Base-by-base conservation (phyloP, 139 green algal species). In the Chlorella sp. region DNA sequence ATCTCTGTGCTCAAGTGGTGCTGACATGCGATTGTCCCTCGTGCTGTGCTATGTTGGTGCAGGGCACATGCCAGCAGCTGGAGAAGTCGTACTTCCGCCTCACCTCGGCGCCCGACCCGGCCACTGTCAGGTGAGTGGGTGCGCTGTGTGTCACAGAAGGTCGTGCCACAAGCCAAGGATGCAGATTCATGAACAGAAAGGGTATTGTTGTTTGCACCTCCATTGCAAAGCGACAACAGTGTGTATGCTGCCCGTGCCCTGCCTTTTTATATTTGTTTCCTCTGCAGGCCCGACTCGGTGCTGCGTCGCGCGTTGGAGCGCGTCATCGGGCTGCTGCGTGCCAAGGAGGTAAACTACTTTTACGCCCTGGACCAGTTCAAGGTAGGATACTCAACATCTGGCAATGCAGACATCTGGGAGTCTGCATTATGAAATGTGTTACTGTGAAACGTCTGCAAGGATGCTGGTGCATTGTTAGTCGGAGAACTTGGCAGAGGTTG, bases 61-160 rank as follows among this genome's bases (percentile, higher is more conserved):
- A 92, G 83, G 97, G 97, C 89, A 97, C 91, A 0, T 94, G 92
- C 78, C 85, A 94, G 86, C 87, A 86, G 14, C 91, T 99, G 80
- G 97, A 99, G 91, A 99, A 99, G 94, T 94, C 94, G 85, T 99
- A 98, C 91, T 95, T 98, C 86, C 93, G 97, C 24, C 94, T 99
- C n/a, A 98, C 96, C 22, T 91, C 89, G 0, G 88, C 95, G 30
- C 97, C 97, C 22, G 89, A 95, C 61, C 94, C 96, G 0, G 87
- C 91, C 21, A 93, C 93, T 75, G 96, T 98, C 83, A 88, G 83
- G 83, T 68, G 60, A 19, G 48, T 57, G 34, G 34, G 15, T 83
- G 78, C 24, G 77, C 18, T 80, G 73, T n/a, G n/a, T n/a, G n/a
- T n/a, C n/a, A n/a, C n/a, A n/a, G n/a, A n/a, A n/a, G n/a, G n/a